A percentile compares a stretch with the other conserved stretches of the same genome.
Evolutionary conservation across 2,329 filamentous ascomycete genomes (phyloP).

Genomic region (Cercospora brassicicola): DNA sequence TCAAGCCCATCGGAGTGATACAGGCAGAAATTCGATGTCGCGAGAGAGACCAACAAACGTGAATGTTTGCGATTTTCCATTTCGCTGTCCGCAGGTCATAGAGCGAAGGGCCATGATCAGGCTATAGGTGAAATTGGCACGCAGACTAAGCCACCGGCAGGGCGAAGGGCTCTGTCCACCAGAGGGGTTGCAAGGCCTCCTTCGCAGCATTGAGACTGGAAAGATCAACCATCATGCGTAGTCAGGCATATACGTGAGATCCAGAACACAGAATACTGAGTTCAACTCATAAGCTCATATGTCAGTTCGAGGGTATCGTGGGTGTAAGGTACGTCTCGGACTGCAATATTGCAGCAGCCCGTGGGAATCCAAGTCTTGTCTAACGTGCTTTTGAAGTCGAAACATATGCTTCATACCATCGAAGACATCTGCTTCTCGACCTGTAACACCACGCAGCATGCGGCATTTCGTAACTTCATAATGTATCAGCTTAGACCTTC

Average conservation of each 20-base stretch:
- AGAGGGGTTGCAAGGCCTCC: background rate
- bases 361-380: conserved; percentile 23
- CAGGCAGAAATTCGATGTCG: background rate
- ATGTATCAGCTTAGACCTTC: conserved; percentile 71
- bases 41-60: background rate
- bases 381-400: conserved; percentile 19
- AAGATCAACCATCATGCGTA: no score
- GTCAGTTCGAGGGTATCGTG: conserved; percentile 13
- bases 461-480: background rate
- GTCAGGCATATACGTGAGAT: background rate
- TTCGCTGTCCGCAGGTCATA: no score
- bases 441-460: conserved; percentile 10
- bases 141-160: no score
- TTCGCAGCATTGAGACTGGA: background rate
- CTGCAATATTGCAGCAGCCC: conserved; percentile 5
- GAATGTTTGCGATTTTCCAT: background rate
- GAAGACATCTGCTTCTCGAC: conserved; percentile 12
- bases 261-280: background rate
- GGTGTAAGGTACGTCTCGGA: conserved; percentile 3
- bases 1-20: background rate
- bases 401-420: conserved; percentile 1
- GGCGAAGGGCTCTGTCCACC: no score
- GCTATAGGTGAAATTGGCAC: background rate
- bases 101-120: no score
- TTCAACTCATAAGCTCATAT: background rate